Conservation (phyloP, 2,329 filamentous ascomycete species). For the Aspergillus versicolor region DNA sequence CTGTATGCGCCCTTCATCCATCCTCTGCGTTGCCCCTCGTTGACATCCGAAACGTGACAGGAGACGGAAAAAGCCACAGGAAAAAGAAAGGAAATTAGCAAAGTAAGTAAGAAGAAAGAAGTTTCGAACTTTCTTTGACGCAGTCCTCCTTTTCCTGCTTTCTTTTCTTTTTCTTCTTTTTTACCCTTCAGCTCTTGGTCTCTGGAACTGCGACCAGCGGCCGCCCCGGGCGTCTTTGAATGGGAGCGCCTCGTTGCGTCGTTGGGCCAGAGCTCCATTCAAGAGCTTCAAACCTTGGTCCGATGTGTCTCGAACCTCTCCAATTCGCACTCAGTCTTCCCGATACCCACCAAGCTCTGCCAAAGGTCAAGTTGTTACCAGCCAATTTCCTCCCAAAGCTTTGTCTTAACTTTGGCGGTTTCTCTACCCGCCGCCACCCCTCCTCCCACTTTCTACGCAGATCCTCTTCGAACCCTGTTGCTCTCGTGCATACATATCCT, state of each 20-base stretch:
- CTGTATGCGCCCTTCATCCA: constrained; percentile 7
- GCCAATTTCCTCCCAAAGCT: constrained; percentile 10
- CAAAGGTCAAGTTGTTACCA: constrained; percentile 1
- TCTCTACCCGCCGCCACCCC: constrained; percentile 23
- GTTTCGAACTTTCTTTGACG: constrained; percentile 7
- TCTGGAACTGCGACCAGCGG: constrained; percentile 1
- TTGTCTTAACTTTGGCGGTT: constrained; percentile 18
- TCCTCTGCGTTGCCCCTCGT: constrained; percentile 1
- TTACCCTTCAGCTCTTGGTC: not conserved
- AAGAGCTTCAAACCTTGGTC: constrained; percentile 19
- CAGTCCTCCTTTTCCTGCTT: constrained; percentile 4
- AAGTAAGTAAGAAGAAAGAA: constrained; percentile 8
- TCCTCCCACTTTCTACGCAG: constrained; percentile 13
- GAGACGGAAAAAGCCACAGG: constrained; percentile 1
- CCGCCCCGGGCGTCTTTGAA: not conserved
- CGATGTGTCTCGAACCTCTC: constrained; percentile 16
- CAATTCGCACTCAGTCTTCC: constrained; percentile 24
- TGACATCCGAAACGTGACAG: not conserved
- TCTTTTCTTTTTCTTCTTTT: not conserved
- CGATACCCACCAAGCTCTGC: constrained; percentile 21
- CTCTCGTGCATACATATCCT: constrained; percentile 17
- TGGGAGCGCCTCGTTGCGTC: not conserved
- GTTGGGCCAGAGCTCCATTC: constrained; percentile 13
- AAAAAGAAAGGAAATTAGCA: constrained; percentile 3
- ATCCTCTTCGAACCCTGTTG: not conserved